phyloP scores from a whole-genome alignment of 768 basidiomycete species.

The Coprinopsis strossmayeri region DNA sequence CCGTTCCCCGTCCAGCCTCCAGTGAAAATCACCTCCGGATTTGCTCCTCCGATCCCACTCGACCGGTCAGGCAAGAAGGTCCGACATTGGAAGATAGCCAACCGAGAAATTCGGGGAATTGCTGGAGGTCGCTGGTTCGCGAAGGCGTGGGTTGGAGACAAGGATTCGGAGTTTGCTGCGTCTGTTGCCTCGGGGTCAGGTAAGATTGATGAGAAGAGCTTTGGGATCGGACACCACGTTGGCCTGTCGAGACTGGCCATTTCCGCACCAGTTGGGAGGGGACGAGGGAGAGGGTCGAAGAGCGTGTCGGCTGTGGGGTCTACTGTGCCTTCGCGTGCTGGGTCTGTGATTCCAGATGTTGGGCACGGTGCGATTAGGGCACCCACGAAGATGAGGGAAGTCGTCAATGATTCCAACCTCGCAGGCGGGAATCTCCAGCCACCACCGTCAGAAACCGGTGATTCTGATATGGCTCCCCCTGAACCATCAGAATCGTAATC shows the following conservation, averaged over 20 bases:
- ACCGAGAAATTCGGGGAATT: conserved; percentile 75
- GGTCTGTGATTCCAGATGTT: conserved; percentile 43
- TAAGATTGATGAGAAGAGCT: conserved; percentile 14
- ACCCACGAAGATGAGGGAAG: conserved; percentile 67
- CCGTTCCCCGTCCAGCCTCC: conserved; percentile 79
- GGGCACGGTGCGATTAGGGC: conserved; percentile 34
- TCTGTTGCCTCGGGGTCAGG: conserved; percentile 27
- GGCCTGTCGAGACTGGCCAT: conserved; percentile 29
- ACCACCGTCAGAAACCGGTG: conserved; percentile 45
- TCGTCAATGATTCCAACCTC: too few relatives aligned
- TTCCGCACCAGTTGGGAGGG: conserved; percentile 37
- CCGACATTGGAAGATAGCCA: conserved; percentile 68
- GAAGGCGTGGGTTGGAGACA: conserved; percentile 78
- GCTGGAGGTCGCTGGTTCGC: conserved; percentile 81
- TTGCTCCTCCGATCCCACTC: conserved; percentile 59
- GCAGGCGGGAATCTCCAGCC: conserved; percentile 49
- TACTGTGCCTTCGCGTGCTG: conserved; percentile 50
- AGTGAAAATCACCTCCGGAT: conserved; percentile 67
- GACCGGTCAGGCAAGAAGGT: conserved; percentile 58
- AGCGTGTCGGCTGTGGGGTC: conserved; percentile 38
- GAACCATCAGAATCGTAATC: conserved; percentile 1
- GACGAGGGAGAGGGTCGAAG: conserved; percentile 32
- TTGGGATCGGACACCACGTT: conserved; percentile 22
- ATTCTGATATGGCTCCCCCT: conserved; percentile 30
- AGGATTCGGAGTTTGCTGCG: conserved; percentile 60